These are phyloP conservation scores for Hyaloscypha finlandica DNA, from an alignment of 495 filamentous ascomycete genomes.

Conservation along the genomic window DNA sequence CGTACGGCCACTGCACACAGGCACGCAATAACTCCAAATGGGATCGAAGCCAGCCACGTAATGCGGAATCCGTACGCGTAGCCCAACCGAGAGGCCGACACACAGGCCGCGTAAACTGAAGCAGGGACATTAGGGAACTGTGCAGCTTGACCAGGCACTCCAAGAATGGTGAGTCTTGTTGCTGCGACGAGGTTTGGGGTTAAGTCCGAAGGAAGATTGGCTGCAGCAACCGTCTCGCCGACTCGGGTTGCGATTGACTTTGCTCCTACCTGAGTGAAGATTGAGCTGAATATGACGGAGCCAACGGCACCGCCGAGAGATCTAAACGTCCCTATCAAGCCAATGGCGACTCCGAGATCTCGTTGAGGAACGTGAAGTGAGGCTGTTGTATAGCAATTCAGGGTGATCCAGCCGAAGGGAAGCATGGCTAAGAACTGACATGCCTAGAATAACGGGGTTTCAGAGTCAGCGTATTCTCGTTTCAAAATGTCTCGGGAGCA, in stretches of 20 bases:
- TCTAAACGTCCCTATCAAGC: conserved; percentile 33
- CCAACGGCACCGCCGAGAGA: conserved; percentile 28
- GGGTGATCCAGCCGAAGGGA: conserved; percentile 39
- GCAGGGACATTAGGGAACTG: conserved; percentile 26
- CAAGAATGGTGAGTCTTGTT: conserved; percentile 25
- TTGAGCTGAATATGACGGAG: conserved; percentile 28
- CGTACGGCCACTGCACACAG: conserved; percentile 29
- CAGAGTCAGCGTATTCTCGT: no score
- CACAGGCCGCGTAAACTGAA: conserved; percentile 22
- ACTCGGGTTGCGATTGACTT: conserved; percentile 27
- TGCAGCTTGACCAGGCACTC: conserved; percentile 28
- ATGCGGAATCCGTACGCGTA: conserved; percentile 39
- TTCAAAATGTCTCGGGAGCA: no score
- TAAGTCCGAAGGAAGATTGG: conserved; percentile 16
- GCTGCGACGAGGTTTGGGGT: conserved; percentile 29
- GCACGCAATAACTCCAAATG: conserved; percentile 39
- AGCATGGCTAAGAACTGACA: conserved; percentile 38
- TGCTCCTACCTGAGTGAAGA: conserved; percentile 18
- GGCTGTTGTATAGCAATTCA: conserved; percentile 38
- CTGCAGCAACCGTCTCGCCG: conserved; percentile 14
- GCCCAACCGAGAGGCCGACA: conserved; percentile 20
- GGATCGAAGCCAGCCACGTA: conserved; percentile 36
- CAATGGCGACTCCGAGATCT: conserved; percentile 36
- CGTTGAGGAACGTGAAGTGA: conserved; percentile 37
- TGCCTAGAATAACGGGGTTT: no score